phyloP scores from a whole-genome alignment of 306 rosid genomes.

The Prunus mongolica region DNA sequence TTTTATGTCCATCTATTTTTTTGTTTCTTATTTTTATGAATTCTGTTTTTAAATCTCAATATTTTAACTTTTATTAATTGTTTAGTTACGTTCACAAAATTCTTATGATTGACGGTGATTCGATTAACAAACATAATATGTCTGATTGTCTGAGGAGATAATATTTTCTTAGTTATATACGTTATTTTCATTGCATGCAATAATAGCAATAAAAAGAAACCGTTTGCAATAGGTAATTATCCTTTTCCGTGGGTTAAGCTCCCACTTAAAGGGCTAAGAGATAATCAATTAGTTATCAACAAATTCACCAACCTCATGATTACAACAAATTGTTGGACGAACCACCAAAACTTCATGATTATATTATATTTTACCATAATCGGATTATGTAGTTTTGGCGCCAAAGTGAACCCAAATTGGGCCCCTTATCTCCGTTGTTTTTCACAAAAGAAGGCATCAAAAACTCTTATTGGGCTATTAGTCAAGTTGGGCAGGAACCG shows the following conservation, averaged over 20 bases:
- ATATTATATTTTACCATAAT: neutral
- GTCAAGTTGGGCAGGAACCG: neutral
- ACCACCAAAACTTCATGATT: neutral
- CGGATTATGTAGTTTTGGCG: neutral
- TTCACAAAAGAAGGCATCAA: neutral
- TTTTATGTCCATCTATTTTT: neutral
- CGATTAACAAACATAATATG: neutral
- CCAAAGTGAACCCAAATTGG: neutral
- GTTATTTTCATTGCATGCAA: neutral
- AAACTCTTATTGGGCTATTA: neutral
- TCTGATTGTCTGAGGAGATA: neutral
- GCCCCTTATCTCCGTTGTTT: neutral
- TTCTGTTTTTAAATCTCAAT: neutral
- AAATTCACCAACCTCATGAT: neutral
- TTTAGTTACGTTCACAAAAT: neutral
- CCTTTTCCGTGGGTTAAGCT: neutral
- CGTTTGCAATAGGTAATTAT: neutral
- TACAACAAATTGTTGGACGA: neutral
- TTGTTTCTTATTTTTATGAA: neutral
- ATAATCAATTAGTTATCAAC: neutral
- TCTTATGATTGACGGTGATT: neutral
- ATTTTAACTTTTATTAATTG: neutral
- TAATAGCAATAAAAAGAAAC: too few relatives aligned
- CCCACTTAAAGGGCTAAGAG: neutral
- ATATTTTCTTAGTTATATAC: neutral